phyloP scores from a whole-genome alignment of 2,329 filamentous ascomycete species.

The Aspergillus intermedius region DNA sequence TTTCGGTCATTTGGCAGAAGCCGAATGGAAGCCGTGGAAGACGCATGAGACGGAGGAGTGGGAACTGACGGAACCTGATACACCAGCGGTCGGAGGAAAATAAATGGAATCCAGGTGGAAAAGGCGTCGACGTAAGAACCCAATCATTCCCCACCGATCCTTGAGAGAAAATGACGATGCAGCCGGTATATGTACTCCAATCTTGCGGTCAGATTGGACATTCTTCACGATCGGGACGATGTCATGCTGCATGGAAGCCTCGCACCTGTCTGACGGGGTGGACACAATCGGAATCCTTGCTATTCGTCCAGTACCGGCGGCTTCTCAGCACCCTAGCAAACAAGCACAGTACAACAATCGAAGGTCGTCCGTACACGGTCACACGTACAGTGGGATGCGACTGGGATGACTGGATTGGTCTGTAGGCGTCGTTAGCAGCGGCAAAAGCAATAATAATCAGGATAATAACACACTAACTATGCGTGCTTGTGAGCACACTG shows the following conservation, averaged over 20 bases:
- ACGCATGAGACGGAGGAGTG: neutral
- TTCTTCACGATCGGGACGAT: neutral
- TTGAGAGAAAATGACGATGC: neutral
- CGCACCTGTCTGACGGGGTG: neutral
- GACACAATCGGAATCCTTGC: neutral
- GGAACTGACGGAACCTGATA: neutral
- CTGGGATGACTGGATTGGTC: no score
- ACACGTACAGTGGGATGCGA: neutral
- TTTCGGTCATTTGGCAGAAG: neutral
- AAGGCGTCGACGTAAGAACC: neutral
- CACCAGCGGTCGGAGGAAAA: neutral
- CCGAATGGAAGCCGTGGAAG: neutral
- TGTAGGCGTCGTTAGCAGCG: neutral
- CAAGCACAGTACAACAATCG: no score
- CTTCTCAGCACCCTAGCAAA: no score
- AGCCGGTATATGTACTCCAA: neutral
- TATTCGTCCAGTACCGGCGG: neutral
- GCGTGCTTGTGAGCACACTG: neutral
- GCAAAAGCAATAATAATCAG: neutral
- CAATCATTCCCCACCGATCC: neutral
- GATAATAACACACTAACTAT: no score
- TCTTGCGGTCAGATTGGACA: neutral
- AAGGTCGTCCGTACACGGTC: neutral
- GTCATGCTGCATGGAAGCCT: neutral
- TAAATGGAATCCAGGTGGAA: neutral